Evolutionary conservation across 768 basidiomycete genomes (phyloP).

Genomic region (Tricholoma matsutake): DNA sequence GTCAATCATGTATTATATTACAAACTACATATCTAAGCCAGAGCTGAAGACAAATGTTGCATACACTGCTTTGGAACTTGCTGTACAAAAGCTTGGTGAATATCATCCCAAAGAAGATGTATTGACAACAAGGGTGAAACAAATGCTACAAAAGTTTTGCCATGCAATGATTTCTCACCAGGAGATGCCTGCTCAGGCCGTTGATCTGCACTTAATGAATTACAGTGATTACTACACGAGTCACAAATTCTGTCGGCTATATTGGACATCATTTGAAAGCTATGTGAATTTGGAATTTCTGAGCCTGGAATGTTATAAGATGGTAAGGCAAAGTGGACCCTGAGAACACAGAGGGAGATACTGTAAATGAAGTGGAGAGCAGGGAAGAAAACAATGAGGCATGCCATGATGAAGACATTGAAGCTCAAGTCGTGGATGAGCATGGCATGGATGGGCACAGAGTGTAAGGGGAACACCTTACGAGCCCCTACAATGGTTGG

Average conservation of each 20-base stretch:
- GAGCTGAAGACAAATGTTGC: slow-evolving; percentile 40
- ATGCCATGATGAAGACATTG: background rate
- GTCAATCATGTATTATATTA: slow-evolving; percentile 44
- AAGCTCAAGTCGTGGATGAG: background rate
- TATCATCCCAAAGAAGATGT: slow-evolving; percentile 17
- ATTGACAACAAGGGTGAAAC: slow-evolving; percentile 21
- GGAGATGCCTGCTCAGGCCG: slow-evolving; percentile 39
- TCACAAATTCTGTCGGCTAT: slow-evolving; percentile 31
- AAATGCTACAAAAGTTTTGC: slow-evolving; percentile 35
- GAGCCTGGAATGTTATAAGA: slow-evolving; percentile 24
- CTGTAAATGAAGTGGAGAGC: background rate
- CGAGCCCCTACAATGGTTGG: too few relatives aligned
- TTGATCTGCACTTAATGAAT: slow-evolving; percentile 31
- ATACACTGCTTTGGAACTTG: slow-evolving; percentile 33
- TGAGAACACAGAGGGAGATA: too few relatives aligned
- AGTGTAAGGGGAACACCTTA: too few relatives aligned
- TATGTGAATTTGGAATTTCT: slow-evolving; percentile 19
- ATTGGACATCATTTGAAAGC: slow-evolving; percentile 32
- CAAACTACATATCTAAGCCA: slow-evolving; percentile 47
- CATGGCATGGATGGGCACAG: too few relatives aligned
- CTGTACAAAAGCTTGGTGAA: slow-evolving; percentile 27
- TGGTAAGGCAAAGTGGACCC: background rate
- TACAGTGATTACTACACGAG: slow-evolving; percentile 35
- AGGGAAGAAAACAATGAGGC: background rate
- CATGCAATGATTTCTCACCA: slow-evolving; percentile 22